Percentiles rank a stretch among this genome's conserved stretches.
These are phyloP conservation scores for Linum lewisii DNA, from an alignment of 345 rosid species.

Conservation along the genomic window DNA sequence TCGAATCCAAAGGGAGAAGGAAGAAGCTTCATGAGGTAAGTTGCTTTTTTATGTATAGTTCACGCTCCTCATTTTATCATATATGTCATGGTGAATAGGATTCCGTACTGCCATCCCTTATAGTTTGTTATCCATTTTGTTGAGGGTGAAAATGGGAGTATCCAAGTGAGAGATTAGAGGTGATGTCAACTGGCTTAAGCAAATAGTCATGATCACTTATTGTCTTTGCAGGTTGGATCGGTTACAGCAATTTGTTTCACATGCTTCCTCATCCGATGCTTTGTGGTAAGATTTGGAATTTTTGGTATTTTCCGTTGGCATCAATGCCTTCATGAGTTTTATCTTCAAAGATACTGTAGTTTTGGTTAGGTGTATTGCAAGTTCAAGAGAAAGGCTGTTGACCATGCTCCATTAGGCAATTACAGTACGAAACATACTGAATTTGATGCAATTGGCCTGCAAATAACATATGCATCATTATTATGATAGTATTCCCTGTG, in stretches of 20 bases:
- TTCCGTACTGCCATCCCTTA: neutral
- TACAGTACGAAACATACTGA: too few species aligned
- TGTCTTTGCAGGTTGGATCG: conserved; percentile 69
- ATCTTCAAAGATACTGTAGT: neutral
- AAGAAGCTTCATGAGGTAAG: conserved; percentile 88
- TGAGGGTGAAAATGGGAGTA: too few species aligned
- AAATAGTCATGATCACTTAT: conserved; percentile 8
- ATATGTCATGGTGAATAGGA: neutral
- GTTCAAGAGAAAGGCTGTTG: too few species aligned
- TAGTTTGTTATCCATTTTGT: neutral
- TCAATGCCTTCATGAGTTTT: neutral
- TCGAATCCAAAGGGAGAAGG: conserved; percentile 86
- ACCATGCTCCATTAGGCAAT: too few species aligned
- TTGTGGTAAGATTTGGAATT: conserved; percentile 52
- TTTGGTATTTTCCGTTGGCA: neutral
- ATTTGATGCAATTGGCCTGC: too few species aligned
- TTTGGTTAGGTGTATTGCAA: too few species aligned
- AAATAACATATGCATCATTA: too few species aligned
- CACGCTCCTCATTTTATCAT: neutral
- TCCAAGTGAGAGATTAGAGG: neutral
- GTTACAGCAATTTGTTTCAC: conserved; percentile 85
- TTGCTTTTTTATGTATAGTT: conserved; percentile 6
- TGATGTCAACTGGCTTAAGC: neutral
- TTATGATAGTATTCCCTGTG: too few species aligned
- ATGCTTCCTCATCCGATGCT: conserved; percentile 80